Evolutionary conservation across 768 basidiomycete species (phyloP).

Genomic region (Mycena vulgaris): DNA sequence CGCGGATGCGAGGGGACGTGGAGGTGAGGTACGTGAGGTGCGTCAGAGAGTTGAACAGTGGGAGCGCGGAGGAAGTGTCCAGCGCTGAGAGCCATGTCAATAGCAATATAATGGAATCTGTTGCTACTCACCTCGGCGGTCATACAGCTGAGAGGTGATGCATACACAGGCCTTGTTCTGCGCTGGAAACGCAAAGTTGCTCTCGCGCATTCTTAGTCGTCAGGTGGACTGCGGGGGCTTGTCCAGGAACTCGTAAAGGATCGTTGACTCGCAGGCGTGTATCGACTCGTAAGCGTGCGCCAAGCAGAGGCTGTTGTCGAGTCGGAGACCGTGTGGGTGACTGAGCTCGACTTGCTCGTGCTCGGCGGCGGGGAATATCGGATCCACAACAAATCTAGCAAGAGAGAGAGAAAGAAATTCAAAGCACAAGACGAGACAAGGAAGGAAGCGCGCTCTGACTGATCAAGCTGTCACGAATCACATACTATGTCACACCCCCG

Average conservation of each 20-base stretch:
- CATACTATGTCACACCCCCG: background rate
- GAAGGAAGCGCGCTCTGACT: conserved; percentile 18
- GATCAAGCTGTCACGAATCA: background rate
- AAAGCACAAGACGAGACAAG: background rate
- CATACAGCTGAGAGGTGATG: conserved; percentile 95
- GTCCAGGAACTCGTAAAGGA: conserved; percentile 10
- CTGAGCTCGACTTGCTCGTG: background rate
- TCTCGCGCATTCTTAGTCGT: conserved; percentile 81
- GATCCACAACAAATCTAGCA: conserved; percentile 15
- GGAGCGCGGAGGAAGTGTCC: conserved; percentile 71
- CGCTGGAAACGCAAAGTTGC: conserved; percentile 94
- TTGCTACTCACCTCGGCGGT: conserved; percentile 83
- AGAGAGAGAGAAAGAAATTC: background rate
- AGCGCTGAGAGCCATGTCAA: conserved; percentile 54
- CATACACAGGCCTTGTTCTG: conserved; percentile 97
- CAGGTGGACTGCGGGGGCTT: background rate
- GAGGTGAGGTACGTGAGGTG: conserved; percentile 97
- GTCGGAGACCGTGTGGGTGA: background rate
- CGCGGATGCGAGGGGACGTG: conserved; percentile 96
- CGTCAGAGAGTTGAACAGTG: conserved; percentile 93
- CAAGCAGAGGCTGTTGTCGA: background rate
- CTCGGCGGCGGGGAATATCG: background rate
- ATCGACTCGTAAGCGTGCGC: background rate
- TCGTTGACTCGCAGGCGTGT: background rate
- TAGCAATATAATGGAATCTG: background rate